Conservation (phyloP, 129 eudicot species). For the Escallonia herrerae region DNA sequence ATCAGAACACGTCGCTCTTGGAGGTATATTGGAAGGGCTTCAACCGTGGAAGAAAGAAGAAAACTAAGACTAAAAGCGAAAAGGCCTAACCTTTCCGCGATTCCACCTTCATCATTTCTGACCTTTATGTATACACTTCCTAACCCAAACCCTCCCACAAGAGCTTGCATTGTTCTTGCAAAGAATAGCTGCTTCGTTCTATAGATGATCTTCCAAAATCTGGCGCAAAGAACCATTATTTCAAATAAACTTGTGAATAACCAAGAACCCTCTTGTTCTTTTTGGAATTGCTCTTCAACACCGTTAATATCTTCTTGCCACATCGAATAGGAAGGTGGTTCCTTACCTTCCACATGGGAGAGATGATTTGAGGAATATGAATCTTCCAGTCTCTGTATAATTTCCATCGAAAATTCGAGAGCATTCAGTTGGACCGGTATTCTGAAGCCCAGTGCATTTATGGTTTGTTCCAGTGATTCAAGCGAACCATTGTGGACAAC, state of each 20-base stretch:
- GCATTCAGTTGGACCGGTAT: constrained; percentile 78
- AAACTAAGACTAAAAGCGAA: constrained; percentile 96
- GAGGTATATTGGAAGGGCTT: constrained; percentile 93
- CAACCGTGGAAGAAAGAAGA: constrained; percentile 94
- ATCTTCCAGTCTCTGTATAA: constrained; percentile 49
- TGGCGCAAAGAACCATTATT: constrained; percentile 48
- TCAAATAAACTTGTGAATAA: constrained; percentile 27
- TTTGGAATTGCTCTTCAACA: constrained; percentile 26
- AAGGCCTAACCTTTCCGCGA: constrained; percentile 87
- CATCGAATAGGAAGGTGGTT: constrained; percentile 28
- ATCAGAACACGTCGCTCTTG: constrained; percentile 86
- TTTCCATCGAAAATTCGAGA: constrained; percentile 87
- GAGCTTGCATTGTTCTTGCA: constrained; percentile 92
- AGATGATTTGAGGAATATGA: constrained; percentile 26
- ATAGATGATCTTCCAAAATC: constrained; percentile 84
- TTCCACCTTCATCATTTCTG: constrained; percentile 59
- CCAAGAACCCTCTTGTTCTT: constrained; percentile 14
- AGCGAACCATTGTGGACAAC: constrained; percentile 72
- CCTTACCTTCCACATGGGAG: constrained; percentile 20
- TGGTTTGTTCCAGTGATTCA: constrained; percentile 55
- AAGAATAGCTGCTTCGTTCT: constrained; percentile 82
- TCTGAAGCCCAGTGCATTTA: constrained; percentile 41
- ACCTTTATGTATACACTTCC: constrained; percentile 75
- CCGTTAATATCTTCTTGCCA: constrained; percentile 30
- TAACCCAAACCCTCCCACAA: constrained; percentile 86